Percentiles rank a stretch among this genome's conserved stretches.
Evolutionary conservation across 805 yeast species (phyloP).

Genomic region (Yamadazyma sp.): DNA sequence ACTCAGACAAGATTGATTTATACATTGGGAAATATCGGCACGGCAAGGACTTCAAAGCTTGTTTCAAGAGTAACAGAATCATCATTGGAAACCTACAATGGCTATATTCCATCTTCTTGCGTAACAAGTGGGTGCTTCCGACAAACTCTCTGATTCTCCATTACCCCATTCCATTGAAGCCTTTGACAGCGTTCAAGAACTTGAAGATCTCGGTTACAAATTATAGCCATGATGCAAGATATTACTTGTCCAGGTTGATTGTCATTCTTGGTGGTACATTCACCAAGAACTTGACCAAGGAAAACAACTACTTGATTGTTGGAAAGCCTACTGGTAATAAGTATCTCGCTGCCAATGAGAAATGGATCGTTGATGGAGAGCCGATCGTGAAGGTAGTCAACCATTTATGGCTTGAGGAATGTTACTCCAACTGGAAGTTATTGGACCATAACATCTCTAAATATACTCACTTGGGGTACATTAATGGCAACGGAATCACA

Average conservation of each 20-base stretch:
- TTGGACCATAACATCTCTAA: constrained; percentile 46
- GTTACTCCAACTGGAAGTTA: constrained; percentile 59
- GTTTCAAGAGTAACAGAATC: constrained; percentile 39
- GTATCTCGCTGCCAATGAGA: constrained; percentile 61
- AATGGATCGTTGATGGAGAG: constrained; percentile 50
- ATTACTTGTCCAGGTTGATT: constrained; percentile 64
- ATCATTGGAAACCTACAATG: constrained; percentile 70
- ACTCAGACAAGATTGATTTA: constrained; percentile 26
- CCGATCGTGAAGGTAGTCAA: constrained; percentile 56
- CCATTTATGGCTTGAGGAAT: constrained; percentile 87
- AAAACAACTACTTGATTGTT: constrained; percentile 71
- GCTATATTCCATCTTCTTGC: constrained; percentile 67
- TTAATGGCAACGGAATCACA: constrained; percentile 37
- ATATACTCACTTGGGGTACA: constrained; percentile 47
- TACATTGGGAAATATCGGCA: constrained; percentile 64
- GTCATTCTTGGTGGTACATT: constrained; percentile 73
- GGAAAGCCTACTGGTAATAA: constrained; percentile 71
- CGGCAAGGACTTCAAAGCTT: constrained; percentile 54
- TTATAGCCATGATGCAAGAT: constrained; percentile 81
- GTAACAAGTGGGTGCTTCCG: constrained; percentile 58
- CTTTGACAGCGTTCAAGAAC: constrained; percentile 54
- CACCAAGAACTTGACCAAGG: constrained; percentile 61
- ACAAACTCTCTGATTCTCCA: constrained; percentile 55
- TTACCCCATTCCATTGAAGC: constrained; percentile 60
- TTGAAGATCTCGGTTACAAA: constrained; percentile 68